Conservation (phyloP, 768 basidiomycete genomes). For the Panaeolus cyanescens region DNA sequence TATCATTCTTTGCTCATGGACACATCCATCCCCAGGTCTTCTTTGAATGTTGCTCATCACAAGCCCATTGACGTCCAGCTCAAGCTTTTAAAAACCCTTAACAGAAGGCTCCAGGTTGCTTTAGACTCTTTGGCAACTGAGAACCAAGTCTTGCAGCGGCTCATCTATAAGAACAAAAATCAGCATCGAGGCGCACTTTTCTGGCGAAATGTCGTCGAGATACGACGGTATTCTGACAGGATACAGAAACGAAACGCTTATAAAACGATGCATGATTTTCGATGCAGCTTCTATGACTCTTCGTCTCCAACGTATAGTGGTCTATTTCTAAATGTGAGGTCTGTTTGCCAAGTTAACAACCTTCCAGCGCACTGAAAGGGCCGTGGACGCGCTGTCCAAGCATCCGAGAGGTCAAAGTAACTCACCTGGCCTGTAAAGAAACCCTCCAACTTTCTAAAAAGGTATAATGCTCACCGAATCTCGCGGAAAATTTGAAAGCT, state of each 20-base stretch:
- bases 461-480: conserved; percentile 23
- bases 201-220: conserved; percentile 67
- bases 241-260: conserved; percentile 32
- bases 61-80: conserved; percentile 53
- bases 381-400: conserved; percentile 68
- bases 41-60: conserved; percentile 32
- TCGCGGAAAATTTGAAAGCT: not conserved
- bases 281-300: conserved; percentile 53
- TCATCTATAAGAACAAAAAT: conserved; percentile 82
- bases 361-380: conserved; percentile 47
- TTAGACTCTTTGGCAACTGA: conserved; percentile 49
- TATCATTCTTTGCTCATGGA: conserved; percentile 10
- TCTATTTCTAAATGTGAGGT: not conserved
- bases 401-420: not conserved
- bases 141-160: conserved; percentile 58
- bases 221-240: conserved; percentile 52
- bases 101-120: conserved; percentile 52
- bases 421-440: not conserved
- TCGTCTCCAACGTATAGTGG: conserved; percentile 37
- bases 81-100: conserved; percentile 57
- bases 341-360: not conserved
- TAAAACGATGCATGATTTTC: conserved; percentile 37
- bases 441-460: conserved; percentile 31
- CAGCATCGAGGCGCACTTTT: conserved; percentile 72
- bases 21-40: conserved; percentile 20